A percentile compares a stretch with the other conserved stretches of the same genome.
Conservation (phyloP, 805 yeast species). For the Suhomyces emberorum region DNA sequence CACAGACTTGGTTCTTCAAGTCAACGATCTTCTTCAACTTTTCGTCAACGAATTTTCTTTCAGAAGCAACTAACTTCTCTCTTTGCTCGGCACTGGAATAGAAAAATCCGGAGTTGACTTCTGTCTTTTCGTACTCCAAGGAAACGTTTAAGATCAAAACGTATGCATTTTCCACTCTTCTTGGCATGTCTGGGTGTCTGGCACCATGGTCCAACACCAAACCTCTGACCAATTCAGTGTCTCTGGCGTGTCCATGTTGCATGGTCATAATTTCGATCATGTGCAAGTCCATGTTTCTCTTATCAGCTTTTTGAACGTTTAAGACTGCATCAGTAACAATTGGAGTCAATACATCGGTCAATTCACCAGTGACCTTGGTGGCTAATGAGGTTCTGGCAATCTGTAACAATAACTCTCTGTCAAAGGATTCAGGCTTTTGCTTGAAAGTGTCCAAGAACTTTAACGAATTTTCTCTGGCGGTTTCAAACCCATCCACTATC, state of each 20-base stretch:
- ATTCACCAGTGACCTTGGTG: conserved; percentile 77
- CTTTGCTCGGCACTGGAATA: conserved; percentile 95
- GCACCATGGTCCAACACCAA: conserved; percentile 97
- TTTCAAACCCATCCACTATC: conserved; percentile 91
- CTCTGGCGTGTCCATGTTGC: conserved; percentile 88
- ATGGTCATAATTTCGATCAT: conserved; percentile 98
- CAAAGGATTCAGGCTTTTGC: conserved; percentile 48
- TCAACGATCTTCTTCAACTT: conserved; percentile 89
- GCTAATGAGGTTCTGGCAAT: conserved; percentile 87
- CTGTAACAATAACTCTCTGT: conserved; percentile 84
- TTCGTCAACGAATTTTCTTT: conserved; percentile 91
- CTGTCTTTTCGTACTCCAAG: conserved; percentile 95
- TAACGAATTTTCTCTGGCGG: conserved; percentile 75
- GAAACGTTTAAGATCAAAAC: conserved; percentile 89
- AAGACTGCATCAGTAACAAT: conserved; percentile 96
- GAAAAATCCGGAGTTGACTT: conserved; percentile 93
- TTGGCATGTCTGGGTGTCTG: conserved; percentile 99
- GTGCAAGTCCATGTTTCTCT: conserved; percentile 71
- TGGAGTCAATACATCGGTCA: conserved; percentile 82
- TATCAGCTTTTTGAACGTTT: conserved; percentile 54
- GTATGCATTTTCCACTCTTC: conserved; percentile 74
- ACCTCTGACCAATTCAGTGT: conserved; percentile 81
- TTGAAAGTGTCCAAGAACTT: conserved; percentile 68
- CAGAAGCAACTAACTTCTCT: conserved; percentile 89
- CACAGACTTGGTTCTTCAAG: conserved; percentile 89